Evolutionary conservation across 2,329 filamentous ascomycete species (phyloP).

Genomic region (Cercospora brassicicola): DNA sequence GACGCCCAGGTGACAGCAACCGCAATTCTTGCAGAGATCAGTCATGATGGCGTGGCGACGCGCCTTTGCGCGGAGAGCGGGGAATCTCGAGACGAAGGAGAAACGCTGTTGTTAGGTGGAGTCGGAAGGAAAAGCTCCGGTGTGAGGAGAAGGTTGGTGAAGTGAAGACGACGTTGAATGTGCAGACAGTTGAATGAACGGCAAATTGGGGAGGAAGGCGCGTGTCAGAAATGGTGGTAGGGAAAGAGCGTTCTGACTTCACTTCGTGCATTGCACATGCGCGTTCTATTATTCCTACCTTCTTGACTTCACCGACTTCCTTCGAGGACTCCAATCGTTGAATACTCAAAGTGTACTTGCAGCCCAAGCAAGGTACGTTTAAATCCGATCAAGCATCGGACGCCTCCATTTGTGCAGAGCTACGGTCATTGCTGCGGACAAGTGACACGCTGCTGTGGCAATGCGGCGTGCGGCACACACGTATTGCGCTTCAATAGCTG

Average conservation of each 20-base stretch:
- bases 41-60: conserved; percentile 21
- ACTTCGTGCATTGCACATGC: background rate
- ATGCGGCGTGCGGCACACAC: background rate
- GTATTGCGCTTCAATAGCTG: background rate
- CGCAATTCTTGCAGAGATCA: conserved; percentile 32
- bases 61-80: background rate
- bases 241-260: background rate
- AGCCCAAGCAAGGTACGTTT: background rate
- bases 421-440: background rate
- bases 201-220: conserved; percentile 4
- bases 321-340: background rate
- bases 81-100: background rate
- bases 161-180: background rate
- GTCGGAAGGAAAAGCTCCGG: background rate
- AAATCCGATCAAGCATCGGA: background rate
- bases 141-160: background rate
- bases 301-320: background rate
- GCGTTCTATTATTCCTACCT: conserved; percentile 1
- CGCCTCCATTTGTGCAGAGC: background rate
- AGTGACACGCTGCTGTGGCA: background rate
- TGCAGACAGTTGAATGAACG: background rate
- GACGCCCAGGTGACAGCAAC: conserved; percentile 29
- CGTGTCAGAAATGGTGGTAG: background rate
- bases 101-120: conserved; percentile 4
- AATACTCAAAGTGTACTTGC: background rate